Conservation (phyloP, 441 rosid genomes). For the Metrosideros polymorpha region DNA sequence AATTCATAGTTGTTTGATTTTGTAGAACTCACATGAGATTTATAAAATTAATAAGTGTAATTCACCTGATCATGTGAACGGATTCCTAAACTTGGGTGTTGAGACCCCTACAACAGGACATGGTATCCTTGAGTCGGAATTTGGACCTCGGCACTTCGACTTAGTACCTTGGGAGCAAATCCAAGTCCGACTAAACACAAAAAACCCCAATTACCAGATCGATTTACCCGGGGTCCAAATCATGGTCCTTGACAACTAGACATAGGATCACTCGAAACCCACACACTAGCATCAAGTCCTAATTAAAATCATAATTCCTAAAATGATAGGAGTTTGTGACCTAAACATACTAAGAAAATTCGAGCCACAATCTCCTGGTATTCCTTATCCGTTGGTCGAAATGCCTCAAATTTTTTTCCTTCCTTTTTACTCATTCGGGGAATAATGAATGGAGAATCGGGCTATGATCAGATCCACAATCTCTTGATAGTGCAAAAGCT, state of each 20-base stretch:
- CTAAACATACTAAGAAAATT: neutral
- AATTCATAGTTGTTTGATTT: neutral
- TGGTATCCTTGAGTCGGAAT: neutral
- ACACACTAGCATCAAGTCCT: fast-evolving
- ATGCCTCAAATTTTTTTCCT: too few species aligned
- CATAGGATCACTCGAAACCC: neutral
- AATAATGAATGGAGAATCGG: too few species aligned
- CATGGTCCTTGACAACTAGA: neutral
- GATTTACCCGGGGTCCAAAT: neutral
- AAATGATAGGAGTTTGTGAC: neutral
- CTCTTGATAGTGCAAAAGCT: too few species aligned
- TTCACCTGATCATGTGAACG: neutral
- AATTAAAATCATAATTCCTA: neutral
- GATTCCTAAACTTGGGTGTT: neutral
- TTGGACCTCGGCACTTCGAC: neutral
- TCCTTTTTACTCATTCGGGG: too few species aligned
- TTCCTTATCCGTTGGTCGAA: too few species aligned
- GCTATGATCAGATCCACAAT: too few species aligned
- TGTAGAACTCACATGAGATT: neutral
- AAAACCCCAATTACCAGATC: fast-evolving
- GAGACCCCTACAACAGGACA: neutral
- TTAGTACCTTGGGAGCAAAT: neutral
- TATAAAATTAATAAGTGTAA: neutral
- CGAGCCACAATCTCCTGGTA: neutral
- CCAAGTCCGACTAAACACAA: neutral